Conservation (phyloP, 225 moss, liverwort and hornwort genomes). For the Thuidium tamariscinum region DNA sequence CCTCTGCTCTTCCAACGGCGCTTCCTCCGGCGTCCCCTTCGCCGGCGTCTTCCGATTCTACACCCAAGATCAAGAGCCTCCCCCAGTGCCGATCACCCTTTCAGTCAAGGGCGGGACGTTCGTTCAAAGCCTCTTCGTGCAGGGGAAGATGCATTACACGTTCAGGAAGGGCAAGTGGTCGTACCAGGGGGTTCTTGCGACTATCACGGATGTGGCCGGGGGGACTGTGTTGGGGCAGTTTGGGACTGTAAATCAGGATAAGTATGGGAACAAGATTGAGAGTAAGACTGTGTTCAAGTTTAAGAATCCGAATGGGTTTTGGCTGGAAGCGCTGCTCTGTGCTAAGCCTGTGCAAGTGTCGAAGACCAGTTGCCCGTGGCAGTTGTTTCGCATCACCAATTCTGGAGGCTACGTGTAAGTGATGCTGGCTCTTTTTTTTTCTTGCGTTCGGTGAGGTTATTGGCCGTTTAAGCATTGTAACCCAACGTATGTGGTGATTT, state of each 20-base stretch:
- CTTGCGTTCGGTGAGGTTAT: not conserved
- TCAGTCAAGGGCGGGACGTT: not conserved
- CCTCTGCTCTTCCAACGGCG: constrained; percentile 2
- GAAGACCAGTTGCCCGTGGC: constrained; percentile 5
- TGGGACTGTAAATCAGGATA: not conserved
- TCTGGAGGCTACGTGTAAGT: constrained; percentile 22
- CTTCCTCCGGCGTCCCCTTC: constrained; percentile 20
- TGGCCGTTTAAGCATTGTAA: too few species aligned
- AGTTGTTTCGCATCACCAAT: not conserved
- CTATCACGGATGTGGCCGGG: constrained; percentile 12
- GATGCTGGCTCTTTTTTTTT: not conserved
- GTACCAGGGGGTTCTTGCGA: not conserved
- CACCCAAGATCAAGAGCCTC: constrained; percentile 12
- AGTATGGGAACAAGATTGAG: not conserved
- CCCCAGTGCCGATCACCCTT: not conserved
- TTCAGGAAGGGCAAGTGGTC: constrained; percentile 5
- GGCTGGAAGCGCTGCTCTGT: not conserved
- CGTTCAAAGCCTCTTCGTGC: constrained; percentile 12
- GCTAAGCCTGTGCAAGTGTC: constrained; percentile 12
- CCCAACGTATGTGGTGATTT: not conserved
- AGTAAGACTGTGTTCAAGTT: constrained; percentile 3
- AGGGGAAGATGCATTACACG: constrained; percentile 16
- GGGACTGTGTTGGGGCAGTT: constrained; percentile 6
- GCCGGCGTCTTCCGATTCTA: constrained; percentile 12
- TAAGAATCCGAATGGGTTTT: constrained; percentile 21